Evolutionary conservation across 1,284 basidiomycete species (phyloP).

Genomic region (Abortiporus biennis): DNA sequence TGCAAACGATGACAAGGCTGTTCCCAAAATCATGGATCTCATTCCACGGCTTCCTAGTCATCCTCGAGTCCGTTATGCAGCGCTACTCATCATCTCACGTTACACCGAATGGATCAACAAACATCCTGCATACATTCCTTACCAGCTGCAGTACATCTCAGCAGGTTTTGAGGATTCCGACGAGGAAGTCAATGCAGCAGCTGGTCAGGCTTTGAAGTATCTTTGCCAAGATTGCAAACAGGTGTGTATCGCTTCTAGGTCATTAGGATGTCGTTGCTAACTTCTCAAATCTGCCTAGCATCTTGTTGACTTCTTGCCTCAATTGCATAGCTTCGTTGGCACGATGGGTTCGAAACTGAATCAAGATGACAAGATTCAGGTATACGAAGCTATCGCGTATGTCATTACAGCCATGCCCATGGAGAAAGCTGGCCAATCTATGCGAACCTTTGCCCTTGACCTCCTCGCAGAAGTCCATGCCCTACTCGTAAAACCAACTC

Average conservation of each 20-base stretch:
- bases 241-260: constrained; percentile 36
- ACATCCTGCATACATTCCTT: constrained; percentile 85
- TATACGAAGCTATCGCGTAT: constrained; percentile 94
- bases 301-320: constrained; percentile 87
- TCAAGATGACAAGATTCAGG: constrained; percentile 86
- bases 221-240: constrained; percentile 95
- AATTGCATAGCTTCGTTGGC: constrained; percentile 85
- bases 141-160: constrained; percentile 89
- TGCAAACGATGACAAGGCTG: constrained; percentile 74
- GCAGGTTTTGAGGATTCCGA: constrained; percentile 84
- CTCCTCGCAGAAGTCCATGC: constrained; percentile 69
- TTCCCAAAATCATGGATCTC: constrained; percentile 94
- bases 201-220: constrained; percentile 94
- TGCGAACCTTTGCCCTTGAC: constrained; percentile 80
- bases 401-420: constrained; percentile 92
- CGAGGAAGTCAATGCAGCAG: constrained; percentile 84
- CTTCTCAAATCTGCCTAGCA: constrained; percentile 45
- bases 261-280: neutral
- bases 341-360: constrained; percentile 72
- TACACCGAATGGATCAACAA: constrained; percentile 97
- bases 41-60: constrained; percentile 89
- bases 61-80: constrained; percentile 91
- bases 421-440: constrained; percentile 76
- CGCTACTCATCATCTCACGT: constrained; percentile 90
- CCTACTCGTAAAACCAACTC: constrained; percentile 40